phyloP scores from a whole-genome alignment of 371 early-diverging fungal genomes.

The Rhizopus arrhizus region DNA sequence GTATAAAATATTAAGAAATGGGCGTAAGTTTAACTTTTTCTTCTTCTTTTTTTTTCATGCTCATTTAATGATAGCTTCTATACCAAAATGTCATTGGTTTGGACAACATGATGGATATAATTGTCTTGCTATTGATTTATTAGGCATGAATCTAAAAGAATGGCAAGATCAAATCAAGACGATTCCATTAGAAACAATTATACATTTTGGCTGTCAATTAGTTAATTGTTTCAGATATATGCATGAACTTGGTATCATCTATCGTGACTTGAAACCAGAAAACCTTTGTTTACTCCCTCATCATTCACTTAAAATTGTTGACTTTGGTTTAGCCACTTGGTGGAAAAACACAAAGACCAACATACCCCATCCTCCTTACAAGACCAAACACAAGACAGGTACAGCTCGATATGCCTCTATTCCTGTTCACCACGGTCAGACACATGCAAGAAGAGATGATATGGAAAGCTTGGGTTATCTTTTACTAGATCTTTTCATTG shows the following conservation, averaged over 20 bases:
- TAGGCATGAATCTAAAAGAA: constrained; percentile 94
- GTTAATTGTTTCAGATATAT: constrained; percentile 79
- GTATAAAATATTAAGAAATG: constrained; percentile 54
- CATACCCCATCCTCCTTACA: constrained; percentile 51
- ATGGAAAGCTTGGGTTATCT: constrained; percentile 65
- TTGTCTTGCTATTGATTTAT: constrained; percentile 92
- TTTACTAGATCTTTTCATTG: constrained; percentile 54
- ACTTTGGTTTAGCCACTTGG: constrained; percentile 59
- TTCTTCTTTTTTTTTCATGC: constrained; percentile 1
- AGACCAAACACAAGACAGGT: constrained; percentile 58
- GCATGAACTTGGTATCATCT: constrained; percentile 89
- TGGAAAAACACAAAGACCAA: constrained; percentile 55
- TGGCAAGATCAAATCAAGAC: constrained; percentile 55
- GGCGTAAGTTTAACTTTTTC: constrained; percentile 42
- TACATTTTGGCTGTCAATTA: constrained; percentile 56
- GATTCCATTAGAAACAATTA: constrained; percentile 48
- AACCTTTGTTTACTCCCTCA: constrained; percentile 69
- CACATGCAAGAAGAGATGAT: constrained; percentile 64
- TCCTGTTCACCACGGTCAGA: constrained; percentile 61
- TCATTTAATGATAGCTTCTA: constrained; percentile 57
- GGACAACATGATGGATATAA: constrained; percentile 90
- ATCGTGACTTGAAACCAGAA: constrained; percentile 98
- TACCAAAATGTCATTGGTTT: constrained; percentile 87
- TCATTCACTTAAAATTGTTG: constrained; percentile 41
- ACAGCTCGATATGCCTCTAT: constrained; percentile 69